Conservation (phyloP, 352 stramenopile species). For the Globisporangium recalcitrans region DNA sequence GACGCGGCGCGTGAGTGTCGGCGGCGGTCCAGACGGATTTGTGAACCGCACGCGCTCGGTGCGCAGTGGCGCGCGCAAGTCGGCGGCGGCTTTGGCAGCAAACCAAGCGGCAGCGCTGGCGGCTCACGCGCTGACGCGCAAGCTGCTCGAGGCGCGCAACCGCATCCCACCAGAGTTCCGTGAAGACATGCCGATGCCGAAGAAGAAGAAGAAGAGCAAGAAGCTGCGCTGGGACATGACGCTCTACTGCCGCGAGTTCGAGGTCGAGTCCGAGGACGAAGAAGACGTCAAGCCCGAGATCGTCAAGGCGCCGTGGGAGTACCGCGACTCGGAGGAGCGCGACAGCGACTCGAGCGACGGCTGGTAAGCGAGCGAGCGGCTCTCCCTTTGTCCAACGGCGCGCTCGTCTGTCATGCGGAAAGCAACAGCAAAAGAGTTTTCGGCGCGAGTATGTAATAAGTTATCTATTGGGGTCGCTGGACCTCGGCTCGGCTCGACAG, state of each 20-base stretch:
- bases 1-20: conserved; percentile 22
- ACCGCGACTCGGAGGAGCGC: conserved; percentile 12
- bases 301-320: conserved; percentile 20
- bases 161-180: conserved; percentile 58
- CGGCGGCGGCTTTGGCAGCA: conserved; percentile 24
- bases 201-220: conserved; percentile 29
- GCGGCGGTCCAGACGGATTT: conserved; percentile 15
- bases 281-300: conserved; percentile 24
- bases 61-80: conserved; percentile 33
- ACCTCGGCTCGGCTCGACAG: not conserved
- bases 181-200: conserved; percentile 31
- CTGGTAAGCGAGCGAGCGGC: conserved; percentile 10
- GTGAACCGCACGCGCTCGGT: conserved; percentile 40
- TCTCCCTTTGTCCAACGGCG: not conserved
- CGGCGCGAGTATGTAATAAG: not conserved
- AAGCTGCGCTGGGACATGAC: conserved; percentile 46
- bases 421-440: not conserved
- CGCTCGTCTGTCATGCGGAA: not conserved
- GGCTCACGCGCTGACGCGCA: conserved; percentile 34
- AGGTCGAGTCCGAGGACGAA: conserved; percentile 52
- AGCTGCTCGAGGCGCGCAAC: conserved; percentile 43
- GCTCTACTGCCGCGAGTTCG: conserved; percentile 46
- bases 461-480: not conserved
- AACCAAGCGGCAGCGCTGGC: conserved; percentile 9
- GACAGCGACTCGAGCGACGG: conserved; percentile 41